Base-by-base conservation (phyloP, 345 rosid genomes). In the Gossypium turneri region DNA sequence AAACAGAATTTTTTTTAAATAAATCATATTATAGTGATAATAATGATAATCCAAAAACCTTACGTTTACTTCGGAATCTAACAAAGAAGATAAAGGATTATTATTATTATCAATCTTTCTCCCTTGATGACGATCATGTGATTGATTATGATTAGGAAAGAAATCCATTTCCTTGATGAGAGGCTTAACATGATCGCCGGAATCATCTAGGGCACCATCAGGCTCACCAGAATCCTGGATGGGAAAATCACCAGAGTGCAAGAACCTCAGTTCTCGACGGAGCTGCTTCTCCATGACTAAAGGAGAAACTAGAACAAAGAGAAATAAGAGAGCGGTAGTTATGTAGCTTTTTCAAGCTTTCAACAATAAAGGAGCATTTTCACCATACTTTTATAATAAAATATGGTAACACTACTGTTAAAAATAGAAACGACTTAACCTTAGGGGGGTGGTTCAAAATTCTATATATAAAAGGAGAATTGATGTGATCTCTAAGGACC, bases 121-220 rank as follows among this genome's bases (percentile, higher is more conserved):
- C 57, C 76, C 77, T 70, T 76, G 84, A 53, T 43, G 45, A 51
- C 61, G 65, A 82, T 86, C 86, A 27, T 52, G 69, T 7, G 77
- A 75, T 73, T 81, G 83, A 58, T 64, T 79, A 43, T 75, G 81
- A 3, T 67, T 52, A 0, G 93, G 87, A 61, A 94, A 94, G 92
- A 94, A 94, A 84, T 94, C 97, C 70, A 90, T 78, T 84, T 92
- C 97, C 83, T 85, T 83, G 78, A 90, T 88, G 27, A 77, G 76
- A 44, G 84, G 77, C 58, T 74, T 78, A 12, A 65, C 77, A 51
- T 62, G 75, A 80, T 75, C 82, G 75, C 79, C 52, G 29, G 47
- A n/a, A n/a, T 70, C 61, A 29, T 70, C 73, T 4, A 51, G 73
- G 44, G 9, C 51, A 9, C 24, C 24, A 51, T 69, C 84, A 1